These are phyloP conservation scores for Abelmoschus esculentus DNA, from an alignment of 345 rosid genomes.

Conservation along the genomic window DNA sequence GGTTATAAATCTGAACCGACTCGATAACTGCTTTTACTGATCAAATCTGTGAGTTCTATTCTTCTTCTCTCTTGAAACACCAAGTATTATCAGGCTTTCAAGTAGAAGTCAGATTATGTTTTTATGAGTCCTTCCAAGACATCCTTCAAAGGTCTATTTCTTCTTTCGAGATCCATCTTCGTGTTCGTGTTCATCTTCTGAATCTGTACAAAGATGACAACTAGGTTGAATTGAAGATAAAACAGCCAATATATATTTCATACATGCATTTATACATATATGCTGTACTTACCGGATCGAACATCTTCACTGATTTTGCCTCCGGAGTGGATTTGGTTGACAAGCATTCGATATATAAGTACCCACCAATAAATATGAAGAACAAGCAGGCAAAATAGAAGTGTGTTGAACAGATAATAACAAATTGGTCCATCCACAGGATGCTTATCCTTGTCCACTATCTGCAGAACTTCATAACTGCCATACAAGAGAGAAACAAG, in stretches of 20 bases:
- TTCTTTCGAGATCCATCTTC: constrained; percentile 41
- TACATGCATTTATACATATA: background rate
- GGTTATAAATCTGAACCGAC: background rate
- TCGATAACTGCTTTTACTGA: too few species aligned
- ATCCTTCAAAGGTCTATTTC: background rate
- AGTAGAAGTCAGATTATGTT: constrained; percentile 12
- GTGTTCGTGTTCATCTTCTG: constrained; percentile 52
- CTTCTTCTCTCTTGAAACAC: too few species aligned
- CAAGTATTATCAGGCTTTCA: background rate
- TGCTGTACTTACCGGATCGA: constrained; percentile 58
- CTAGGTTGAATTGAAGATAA: background rate
- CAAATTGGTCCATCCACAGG: constrained; percentile 52
- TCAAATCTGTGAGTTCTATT: too few species aligned
- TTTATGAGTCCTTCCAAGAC: background rate
- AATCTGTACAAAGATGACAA: constrained; percentile 42
- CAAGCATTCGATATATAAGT: constrained; percentile 71
- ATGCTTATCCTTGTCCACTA: constrained; percentile 63
- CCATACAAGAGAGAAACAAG: constrained; percentile 8
- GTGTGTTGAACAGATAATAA: constrained; percentile 77
- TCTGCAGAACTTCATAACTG: constrained; percentile 73
- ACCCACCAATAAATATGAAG: constrained; percentile 95
- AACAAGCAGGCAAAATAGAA: constrained; percentile 62
- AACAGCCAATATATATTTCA: too few species aligned
- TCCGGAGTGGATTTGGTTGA: constrained; percentile 66
- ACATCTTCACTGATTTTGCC: constrained; percentile 79